Evolutionary conservation across 306 rosid genomes (phyloP).

Genomic region (Ormosia semicastrata): DNA sequence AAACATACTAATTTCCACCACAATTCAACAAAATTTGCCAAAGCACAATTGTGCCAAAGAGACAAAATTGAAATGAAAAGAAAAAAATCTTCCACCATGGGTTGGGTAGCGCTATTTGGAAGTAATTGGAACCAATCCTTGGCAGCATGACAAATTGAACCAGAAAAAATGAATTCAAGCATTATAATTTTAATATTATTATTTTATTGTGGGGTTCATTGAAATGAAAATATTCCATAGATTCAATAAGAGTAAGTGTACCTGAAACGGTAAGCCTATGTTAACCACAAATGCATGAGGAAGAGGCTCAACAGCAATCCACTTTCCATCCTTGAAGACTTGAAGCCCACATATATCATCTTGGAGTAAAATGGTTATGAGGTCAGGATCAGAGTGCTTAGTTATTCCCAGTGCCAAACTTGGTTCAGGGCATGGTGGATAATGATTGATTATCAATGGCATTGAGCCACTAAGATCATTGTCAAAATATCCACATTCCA

Average conservation of each 20-base stretch:
- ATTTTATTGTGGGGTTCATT: too few relatives aligned
- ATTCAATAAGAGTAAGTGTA: background rate
- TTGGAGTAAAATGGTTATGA: constrained; percentile 34
- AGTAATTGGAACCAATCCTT: too few relatives aligned
- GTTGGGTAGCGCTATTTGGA: too few relatives aligned
- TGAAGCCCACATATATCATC: constrained; percentile 31
- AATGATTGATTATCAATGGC: background rate
- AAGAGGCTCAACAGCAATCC: constrained; percentile 28
- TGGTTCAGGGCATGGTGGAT: constrained; percentile 39
- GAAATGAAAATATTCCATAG: background rate
- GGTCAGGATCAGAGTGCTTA: constrained; percentile 33
- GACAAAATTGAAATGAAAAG: background rate
- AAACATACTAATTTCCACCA: background rate
- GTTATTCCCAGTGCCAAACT: constrained; percentile 28
- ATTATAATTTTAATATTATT: too few relatives aligned
- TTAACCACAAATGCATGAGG: constrained; percentile 36
- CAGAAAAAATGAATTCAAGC: too few relatives aligned
- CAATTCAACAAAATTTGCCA: background rate
- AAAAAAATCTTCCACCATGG: too few relatives aligned
- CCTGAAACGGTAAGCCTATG: constrained; percentile 24
- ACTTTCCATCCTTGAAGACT: constrained; percentile 26
- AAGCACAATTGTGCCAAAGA: background rate
- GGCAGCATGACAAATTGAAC: too few relatives aligned
- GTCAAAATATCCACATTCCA: constrained; percentile 24
- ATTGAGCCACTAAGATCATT: constrained; percentile 15